Percentiles rank a stretch among this genome's conserved stretches.
These are phyloP conservation scores for Calonectria honghensis DNA, from an alignment of 2,329 filamentous ascomycete genomes.

Conservation along the genomic window DNA sequence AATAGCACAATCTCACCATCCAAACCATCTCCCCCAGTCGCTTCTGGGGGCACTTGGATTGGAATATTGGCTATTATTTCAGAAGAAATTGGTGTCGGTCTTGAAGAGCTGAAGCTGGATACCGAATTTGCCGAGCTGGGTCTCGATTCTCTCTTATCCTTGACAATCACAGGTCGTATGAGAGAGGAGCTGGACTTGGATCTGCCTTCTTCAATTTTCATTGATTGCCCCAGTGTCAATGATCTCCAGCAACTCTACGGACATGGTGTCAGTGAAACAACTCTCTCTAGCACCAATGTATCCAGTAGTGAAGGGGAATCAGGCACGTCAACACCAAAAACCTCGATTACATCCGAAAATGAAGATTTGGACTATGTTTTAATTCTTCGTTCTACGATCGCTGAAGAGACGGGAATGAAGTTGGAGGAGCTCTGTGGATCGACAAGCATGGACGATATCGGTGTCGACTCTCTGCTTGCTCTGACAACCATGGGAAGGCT, in stretches of 20 bases:
- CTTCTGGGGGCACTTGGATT: conserved; percentile 35
- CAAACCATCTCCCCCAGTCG: conserved; percentile 12
- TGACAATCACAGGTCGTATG: conserved; percentile 73
- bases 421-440: conserved; percentile 42
- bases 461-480: conserved; percentile 48
- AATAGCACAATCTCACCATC: conserved; percentile 16
- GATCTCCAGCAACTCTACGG: conserved; percentile 44
- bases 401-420: conserved; percentile 48
- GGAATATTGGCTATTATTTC: conserved; percentile 65
- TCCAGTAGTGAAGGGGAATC: conserved; percentile 80
- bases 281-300: conserved; percentile 75
- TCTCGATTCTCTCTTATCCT: conserved; percentile 76
- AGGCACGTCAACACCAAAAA: conserved; percentile 59
- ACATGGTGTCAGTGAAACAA: conserved; percentile 69
- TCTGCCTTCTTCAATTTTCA: conserved; percentile 63
- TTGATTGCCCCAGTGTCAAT: conserved; percentile 55
- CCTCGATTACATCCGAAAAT: conserved; percentile 42
- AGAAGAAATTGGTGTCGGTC: conserved; percentile 82
- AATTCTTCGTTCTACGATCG: conserved; percentile 42
- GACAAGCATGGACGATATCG: conserved; percentile 45
- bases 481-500: conserved; percentile 44
- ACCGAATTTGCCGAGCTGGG: conserved; percentile 74
- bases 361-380: conserved; percentile 36
- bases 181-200: conserved; percentile 72
- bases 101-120: conserved; percentile 75